phyloP scores from a whole-genome alignment of 495 filamentous ascomycete genomes.

The Aspergillus ellipticus region DNA sequence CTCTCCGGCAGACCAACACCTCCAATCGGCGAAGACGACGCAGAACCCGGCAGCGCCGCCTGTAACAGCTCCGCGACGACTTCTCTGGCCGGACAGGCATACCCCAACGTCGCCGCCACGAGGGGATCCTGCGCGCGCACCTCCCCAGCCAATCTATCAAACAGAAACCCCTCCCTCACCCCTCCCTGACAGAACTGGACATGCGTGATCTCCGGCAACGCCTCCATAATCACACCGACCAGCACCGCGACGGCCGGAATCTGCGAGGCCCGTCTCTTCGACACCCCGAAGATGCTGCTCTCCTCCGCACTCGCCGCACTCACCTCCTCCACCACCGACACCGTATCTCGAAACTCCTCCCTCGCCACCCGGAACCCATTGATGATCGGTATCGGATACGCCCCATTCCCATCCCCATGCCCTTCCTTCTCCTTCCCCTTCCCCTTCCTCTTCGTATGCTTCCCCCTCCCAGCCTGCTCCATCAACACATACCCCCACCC shows the following conservation, averaged over 20 bases:
- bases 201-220: conserved; percentile 63
- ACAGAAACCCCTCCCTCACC: conserved; percentile 76
- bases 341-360: conserved; percentile 56
- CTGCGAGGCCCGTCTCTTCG: conserved; percentile 70
- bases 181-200: conserved; percentile 80
- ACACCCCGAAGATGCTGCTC: conserved; percentile 67
- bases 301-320: conserved; percentile 27
- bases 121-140: conserved; percentile 62
- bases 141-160: conserved; percentile 53
- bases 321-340: conserved; percentile 48
- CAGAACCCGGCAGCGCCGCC: conserved; percentile 32
- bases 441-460: too few species aligned
- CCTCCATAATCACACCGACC: conserved; percentile 62
- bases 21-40: conserved; percentile 18
- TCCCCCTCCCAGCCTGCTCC: conserved; percentile 51
- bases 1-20: conserved; percentile 18
- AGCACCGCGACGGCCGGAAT: conserved; percentile 77
- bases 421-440: too few species aligned
- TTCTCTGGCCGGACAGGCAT: conserved; percentile 36
- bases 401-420: too few species aligned
- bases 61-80: conserved; percentile 37
- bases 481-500: conserved; percentile 85
- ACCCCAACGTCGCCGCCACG: conserved; percentile 52
- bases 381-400: conserved; percentile 80
- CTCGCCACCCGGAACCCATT: conserved; percentile 67